Percentiles rank a stretch among this genome's conserved stretches.
phyloP scores from a whole-genome alignment of 257 asterid genomes.

The Voacanga thouarsii region DNA sequence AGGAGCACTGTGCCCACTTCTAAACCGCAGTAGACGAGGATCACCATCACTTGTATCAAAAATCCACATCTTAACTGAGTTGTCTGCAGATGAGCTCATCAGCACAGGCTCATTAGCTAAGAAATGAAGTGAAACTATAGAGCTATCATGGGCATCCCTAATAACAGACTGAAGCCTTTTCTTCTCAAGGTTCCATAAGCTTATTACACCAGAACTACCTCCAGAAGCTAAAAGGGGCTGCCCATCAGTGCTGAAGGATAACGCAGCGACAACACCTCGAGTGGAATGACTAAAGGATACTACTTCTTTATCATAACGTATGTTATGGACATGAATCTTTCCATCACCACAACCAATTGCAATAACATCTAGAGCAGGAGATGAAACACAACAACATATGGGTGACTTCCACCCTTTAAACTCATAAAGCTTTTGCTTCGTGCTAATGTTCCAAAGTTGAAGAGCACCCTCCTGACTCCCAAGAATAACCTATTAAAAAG shows the following conservation, averaged over 20 bases:
- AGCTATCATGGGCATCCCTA: conserved; percentile 74
- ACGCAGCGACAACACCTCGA: conserved; percentile 76
- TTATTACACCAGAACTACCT: conserved; percentile 86
- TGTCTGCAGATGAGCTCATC: conserved; percentile 83
- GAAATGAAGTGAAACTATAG: conserved; percentile 80
- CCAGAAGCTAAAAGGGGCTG: conserved; percentile 95
- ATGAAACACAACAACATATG: conserved; percentile 72
- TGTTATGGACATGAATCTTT: conserved; percentile 77
- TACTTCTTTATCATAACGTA: conserved; percentile 71
- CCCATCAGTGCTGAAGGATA: conserved; percentile 91
- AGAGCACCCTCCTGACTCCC: conserved; percentile 84
- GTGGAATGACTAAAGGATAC: conserved; percentile 72
- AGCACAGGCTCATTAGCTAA: conserved; percentile 83
- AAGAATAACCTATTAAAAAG: conserved; percentile 54
- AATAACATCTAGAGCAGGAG: conserved; percentile 91
- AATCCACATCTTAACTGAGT: conserved; percentile 90
- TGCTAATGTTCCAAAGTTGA: conserved; percentile 92
- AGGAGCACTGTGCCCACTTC: conserved; percentile 97
- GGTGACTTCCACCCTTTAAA: conserved; percentile 78
- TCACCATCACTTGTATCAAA: conserved; percentile 85
- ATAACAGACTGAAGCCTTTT: conserved; percentile 73
- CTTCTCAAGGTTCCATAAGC: conserved; percentile 93
- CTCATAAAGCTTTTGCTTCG: conserved; percentile 67
- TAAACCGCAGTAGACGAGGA: conserved; percentile 76
- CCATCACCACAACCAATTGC: conserved; percentile 92